These are phyloP conservation scores for Thuidium tamariscinum DNA, from an alignment of 225 moss, liverwort and hornwort species.

Conservation along the genomic window DNA sequence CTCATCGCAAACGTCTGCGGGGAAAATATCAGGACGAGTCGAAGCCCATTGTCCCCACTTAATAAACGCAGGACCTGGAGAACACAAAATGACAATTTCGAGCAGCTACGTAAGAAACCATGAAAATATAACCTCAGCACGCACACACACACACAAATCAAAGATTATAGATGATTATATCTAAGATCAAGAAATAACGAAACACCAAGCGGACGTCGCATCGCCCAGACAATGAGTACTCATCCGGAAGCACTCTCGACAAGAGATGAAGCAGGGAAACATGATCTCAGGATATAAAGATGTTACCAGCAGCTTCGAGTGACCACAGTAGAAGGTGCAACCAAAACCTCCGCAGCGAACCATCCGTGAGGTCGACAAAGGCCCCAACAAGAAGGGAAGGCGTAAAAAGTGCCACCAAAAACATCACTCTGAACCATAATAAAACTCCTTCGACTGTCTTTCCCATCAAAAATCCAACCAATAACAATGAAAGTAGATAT, in stretches of 20 bases:
- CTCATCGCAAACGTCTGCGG: constrained; percentile 67
- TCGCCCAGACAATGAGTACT: not conserved
- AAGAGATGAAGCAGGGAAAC: not conserved
- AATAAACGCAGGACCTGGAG: constrained; percentile 84
- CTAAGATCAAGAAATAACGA: not conserved
- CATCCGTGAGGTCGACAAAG: constrained; percentile 27
- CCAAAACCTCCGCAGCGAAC: constrained; percentile 50
- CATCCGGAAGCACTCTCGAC: not conserved
- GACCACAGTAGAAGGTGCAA: constrained; percentile 54
- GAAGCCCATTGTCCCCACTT: constrained; percentile 99
- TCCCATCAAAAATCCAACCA: constrained; percentile 59
- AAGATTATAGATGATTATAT: not conserved
- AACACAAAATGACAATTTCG: not conserved
- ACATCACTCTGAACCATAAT: constrained; percentile 56
- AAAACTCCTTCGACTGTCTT: constrained; percentile 90
- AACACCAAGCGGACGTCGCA: not conserved
- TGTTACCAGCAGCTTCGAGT: constrained; percentile 64
- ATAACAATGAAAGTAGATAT: constrained; percentile 6
- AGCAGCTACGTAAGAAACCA: not conserved
- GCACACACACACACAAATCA: not conserved
- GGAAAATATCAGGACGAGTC: constrained; percentile 85
- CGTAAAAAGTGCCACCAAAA: constrained; percentile 61
- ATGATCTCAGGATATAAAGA: not conserved
- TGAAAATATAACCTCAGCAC: not conserved
- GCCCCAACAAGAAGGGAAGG: constrained; percentile 55